Percentiles rank a stretch among this genome's conserved stretches.
phyloP scores from a whole-genome alignment of 352 stramenopile genomes.

The Globisporangium polare region DNA sequence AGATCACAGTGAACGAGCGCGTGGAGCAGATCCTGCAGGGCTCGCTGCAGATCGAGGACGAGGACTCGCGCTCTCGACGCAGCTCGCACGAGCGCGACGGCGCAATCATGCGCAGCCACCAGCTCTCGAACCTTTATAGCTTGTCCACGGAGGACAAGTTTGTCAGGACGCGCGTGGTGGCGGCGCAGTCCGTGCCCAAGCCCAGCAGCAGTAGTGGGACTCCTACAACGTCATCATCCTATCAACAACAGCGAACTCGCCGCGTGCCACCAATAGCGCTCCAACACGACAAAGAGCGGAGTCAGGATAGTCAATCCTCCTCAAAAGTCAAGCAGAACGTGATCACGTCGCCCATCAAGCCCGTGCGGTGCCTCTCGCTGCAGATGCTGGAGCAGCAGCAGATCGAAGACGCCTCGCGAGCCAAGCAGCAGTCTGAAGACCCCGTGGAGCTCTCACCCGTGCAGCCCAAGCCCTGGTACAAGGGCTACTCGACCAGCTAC shows the following conservation, averaged over 20 bases:
- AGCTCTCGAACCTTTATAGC: conserved; percentile 46
- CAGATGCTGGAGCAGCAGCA: conserved; percentile 24
- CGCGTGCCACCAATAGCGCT: conserved; percentile 1
- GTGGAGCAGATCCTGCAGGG: conserved; percentile 59
- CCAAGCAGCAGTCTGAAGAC: conserved; percentile 3
- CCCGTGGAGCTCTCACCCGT: conserved; percentile 13
- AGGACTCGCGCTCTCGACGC: conserved; percentile 23
- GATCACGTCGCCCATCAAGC: conserved; percentile 21
- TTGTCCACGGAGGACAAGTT: conserved; percentile 45
- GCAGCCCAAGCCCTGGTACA: conserved; percentile 51
- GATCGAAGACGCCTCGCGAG: conserved; percentile 1
- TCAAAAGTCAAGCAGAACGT: not conserved
- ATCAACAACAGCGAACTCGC: conserved; percentile 6
- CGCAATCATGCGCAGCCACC: conserved; percentile 29
- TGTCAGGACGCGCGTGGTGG: conserved; percentile 20
- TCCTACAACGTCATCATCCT: not conserved
- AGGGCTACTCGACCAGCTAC: conserved; percentile 28
- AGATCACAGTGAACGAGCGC: conserved; percentile 69
- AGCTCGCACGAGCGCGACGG: conserved; percentile 26
- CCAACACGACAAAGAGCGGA: not conserved
- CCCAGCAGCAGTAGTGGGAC: not conserved
- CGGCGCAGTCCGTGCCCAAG: conserved; percentile 22
- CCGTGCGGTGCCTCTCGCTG: conserved; percentile 26
- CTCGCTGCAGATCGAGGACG: conserved; percentile 29
- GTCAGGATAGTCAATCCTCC: not conserved